Evolutionary conservation across 306 rosid genomes (phyloP).

Genomic region (Ceratonia siliqua): DNA sequence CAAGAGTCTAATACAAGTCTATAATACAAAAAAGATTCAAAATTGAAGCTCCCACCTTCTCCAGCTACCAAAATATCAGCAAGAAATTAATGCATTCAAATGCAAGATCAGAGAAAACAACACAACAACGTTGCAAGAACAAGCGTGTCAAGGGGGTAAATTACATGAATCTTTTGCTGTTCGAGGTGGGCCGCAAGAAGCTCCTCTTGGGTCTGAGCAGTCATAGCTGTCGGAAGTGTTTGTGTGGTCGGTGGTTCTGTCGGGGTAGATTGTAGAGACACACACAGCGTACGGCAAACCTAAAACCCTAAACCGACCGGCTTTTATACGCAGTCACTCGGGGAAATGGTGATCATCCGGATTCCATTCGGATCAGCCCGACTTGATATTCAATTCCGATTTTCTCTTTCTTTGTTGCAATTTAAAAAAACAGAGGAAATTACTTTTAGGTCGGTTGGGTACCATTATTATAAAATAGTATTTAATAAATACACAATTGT

Average conservation of each 20-base stretch:
- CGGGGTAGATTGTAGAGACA: background rate
- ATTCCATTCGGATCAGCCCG: background rate
- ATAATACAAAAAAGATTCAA: background rate
- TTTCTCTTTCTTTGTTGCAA: background rate
- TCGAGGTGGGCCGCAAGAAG: constrained; percentile 48
- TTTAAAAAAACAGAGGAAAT: too few species aligned
- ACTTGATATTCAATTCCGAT: background rate
- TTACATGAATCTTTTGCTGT: constrained; percentile 50
- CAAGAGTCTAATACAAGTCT: background rate
- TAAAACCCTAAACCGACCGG: constrained; percentile 41
- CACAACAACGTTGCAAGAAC: background rate
- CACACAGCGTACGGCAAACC: background rate
- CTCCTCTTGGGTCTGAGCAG: constrained; percentile 50
- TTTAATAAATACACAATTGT: too few species aligned
- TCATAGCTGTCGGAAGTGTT: constrained; percentile 28
- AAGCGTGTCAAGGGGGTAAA: background rate
- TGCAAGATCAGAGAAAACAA: background rate
- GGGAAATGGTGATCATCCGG: background rate
- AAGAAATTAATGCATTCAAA: background rate
- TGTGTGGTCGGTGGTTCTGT: background rate
- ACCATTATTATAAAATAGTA: too few species aligned
- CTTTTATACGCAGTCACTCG: background rate
- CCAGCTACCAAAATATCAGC: background rate
- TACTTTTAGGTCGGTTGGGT: too few species aligned
- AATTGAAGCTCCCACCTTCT: background rate